phyloP scores from a whole-genome alignment of 225 moss, liverwort and hornwort species.

The Bryoerythrophyllum caledonicum region DNA sequence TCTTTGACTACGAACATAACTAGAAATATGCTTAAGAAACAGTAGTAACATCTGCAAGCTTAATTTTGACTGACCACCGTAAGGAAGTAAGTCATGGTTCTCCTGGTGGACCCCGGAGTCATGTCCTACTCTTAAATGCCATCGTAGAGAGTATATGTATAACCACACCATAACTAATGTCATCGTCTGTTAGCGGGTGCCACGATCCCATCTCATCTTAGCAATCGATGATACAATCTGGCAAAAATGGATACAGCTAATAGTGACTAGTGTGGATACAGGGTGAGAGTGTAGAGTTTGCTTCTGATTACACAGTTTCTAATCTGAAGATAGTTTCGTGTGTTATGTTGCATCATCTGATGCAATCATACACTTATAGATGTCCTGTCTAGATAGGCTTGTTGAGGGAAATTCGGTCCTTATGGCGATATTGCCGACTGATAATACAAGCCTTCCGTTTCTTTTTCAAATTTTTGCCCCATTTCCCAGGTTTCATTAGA shows the following conservation, averaged over 20 bases:
- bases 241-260: constrained; percentile 15
- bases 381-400: constrained; percentile 2
- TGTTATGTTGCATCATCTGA: constrained; percentile 36
- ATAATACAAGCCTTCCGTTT: constrained; percentile 2
- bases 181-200: not conserved
- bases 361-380: constrained; percentile 21
- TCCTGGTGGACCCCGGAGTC: constrained; percentile 9
- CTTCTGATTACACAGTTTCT: constrained; percentile 20
- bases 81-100: constrained; percentile 16
- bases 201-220: constrained; percentile 13
- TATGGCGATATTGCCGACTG: not conserved
- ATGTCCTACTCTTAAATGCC: constrained; percentile 1
- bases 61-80: constrained; percentile 13
- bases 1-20: constrained; percentile 16
- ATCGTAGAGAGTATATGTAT: constrained; percentile 13
- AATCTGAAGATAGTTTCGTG: not conserved
- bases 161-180: not conserved
- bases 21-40: constrained; percentile 13
- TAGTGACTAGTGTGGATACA: constrained; percentile 24
- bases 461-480: constrained; percentile 2
- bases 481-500: constrained; percentile 11
- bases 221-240: too few relatives aligned
- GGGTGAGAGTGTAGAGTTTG: constrained; percentile 14
- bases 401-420: not conserved
- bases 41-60: constrained; percentile 11